Evolutionary conservation across 148 eudicot species (phyloP).

Genomic region (Fallopia convolvulus): DNA sequence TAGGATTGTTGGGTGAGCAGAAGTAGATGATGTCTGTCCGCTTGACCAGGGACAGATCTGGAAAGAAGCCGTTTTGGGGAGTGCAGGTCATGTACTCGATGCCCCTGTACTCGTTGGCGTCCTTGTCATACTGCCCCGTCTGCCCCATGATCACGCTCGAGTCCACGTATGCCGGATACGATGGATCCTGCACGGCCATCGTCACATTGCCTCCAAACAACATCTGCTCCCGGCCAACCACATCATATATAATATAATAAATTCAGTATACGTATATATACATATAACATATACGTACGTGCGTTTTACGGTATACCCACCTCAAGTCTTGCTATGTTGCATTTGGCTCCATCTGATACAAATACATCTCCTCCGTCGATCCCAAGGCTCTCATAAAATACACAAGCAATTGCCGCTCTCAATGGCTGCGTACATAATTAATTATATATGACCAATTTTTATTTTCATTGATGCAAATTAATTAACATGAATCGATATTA

Average conservation of each 20-base stretch:
- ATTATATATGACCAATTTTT: background rate
- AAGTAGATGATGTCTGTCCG: conserved; percentile 79
- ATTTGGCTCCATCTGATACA: conserved; percentile 94
- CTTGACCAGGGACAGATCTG: conserved; percentile 56
- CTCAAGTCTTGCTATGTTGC: conserved; percentile 90
- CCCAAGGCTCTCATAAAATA: conserved; percentile 56
- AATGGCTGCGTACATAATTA: conserved; percentile 33
- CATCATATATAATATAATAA: too few species aligned
- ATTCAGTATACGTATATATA: background rate
- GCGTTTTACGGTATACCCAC: too few species aligned
- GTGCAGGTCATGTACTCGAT: conserved; percentile 87
- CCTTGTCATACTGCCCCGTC: conserved; percentile 58
- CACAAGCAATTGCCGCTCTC: conserved; percentile 71
- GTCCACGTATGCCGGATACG: conserved; percentile 90
- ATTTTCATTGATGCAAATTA: too few species aligned
- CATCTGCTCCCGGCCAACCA: conserved; percentile 54
- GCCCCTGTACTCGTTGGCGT: conserved; percentile 48
- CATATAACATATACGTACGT: too few species aligned
- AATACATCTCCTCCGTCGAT: conserved; percentile 79
- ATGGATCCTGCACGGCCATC: conserved; percentile 85
- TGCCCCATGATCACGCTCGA: conserved; percentile 87
- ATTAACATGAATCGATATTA: too few species aligned
- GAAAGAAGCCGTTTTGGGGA: conserved; percentile 86
- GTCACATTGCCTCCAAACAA: conserved; percentile 72
- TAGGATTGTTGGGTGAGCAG: conserved; percentile 94